These are phyloP conservation scores for Penicillium argentinense DNA, from an alignment of 495 filamentous ascomycete genomes.

Conservation along the genomic window DNA sequence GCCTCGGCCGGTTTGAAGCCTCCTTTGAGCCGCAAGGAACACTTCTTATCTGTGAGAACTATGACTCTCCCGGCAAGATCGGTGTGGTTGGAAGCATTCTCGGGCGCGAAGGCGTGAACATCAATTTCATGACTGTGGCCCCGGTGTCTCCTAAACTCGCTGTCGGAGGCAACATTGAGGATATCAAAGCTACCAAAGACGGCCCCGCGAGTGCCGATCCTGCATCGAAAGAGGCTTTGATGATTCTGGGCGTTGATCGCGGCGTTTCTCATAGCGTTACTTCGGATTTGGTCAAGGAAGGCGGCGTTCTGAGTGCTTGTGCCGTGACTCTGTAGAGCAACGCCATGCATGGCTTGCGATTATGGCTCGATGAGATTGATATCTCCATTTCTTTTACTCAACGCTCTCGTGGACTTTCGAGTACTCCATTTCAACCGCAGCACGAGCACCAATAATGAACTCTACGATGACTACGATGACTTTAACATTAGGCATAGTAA, in stretches of 20 bases:
- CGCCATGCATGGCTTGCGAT: too few relatives aligned
- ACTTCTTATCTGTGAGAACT: conserved; percentile 66
- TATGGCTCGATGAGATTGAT: background rate
- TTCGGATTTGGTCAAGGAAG: conserved; percentile 49
- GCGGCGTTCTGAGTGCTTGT: conserved; percentile 64
- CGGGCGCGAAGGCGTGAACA: conserved; percentile 65
- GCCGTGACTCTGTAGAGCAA: conserved; percentile 50
- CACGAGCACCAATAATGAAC: background rate
- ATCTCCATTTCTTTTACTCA: background rate
- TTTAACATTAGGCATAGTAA: too few relatives aligned
- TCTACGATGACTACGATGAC: too few relatives aligned
- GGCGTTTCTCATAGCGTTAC: conserved; percentile 55
- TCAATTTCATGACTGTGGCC: conserved; percentile 70
- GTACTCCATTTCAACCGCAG: background rate
- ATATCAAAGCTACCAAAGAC: conserved; percentile 7
- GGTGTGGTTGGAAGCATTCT: conserved; percentile 64
- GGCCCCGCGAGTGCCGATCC: background rate
- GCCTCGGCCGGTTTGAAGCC: conserved; percentile 62
- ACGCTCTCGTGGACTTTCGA: background rate
- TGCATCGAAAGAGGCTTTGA: conserved; percentile 59
- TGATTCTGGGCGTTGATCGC: conserved; percentile 68
- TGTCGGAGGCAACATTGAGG: conserved; percentile 6
- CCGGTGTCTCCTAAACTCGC: conserved; percentile 30
- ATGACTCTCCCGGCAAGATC: conserved; percentile 72
- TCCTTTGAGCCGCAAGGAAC: conserved; percentile 64